Percentiles rank a stretch among this genome's conserved stretches.
These are phyloP conservation scores for Cochlearia excelsa DNA, from an alignment of 345 rosid species.

Conservation along the genomic window DNA sequence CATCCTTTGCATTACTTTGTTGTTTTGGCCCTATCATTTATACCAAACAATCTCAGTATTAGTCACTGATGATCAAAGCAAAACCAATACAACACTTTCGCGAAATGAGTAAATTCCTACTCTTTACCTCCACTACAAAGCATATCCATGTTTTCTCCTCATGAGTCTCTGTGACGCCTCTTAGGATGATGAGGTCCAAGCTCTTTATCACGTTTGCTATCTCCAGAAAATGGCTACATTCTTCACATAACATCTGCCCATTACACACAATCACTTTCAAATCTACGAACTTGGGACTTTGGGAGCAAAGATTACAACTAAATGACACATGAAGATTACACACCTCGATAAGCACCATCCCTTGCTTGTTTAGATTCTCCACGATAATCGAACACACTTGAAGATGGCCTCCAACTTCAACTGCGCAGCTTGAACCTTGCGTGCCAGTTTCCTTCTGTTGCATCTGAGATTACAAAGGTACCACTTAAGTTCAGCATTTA, in stretches of 20 bases:
- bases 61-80: neutral
- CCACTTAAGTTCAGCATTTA: conserved; percentile 4
- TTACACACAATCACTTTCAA: conserved; percentile 16
- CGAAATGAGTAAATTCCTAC: neutral
- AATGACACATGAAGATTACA: neutral
- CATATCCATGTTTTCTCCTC: conserved; percentile 81
- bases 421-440: conserved; percentile 57
- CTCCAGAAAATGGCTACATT: conserved; percentile 88
- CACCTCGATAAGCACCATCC: conserved; percentile 93
- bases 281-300: conserved; percentile 10
- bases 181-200: conserved; percentile 79
- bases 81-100: neutral
- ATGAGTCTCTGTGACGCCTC: conserved; percentile 76
- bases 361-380: conserved; percentile 75
- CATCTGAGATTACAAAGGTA: conserved; percentile 47
- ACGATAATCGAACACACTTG: conserved; percentile 89
- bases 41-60: conserved; percentile 4
- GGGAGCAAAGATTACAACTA: neutral
- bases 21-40: conserved; percentile 65
- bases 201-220: conserved; percentile 84
- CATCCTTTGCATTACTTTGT: conserved; percentile 76
- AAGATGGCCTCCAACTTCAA: conserved; percentile 88
- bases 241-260: conserved; percentile 87
- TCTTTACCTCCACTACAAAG: conserved; percentile 84
- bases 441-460: conserved; percentile 52